Conservation (phyloP, 192 early-diverging fungal species). For the Cladochytrium replicatum region DNA sequence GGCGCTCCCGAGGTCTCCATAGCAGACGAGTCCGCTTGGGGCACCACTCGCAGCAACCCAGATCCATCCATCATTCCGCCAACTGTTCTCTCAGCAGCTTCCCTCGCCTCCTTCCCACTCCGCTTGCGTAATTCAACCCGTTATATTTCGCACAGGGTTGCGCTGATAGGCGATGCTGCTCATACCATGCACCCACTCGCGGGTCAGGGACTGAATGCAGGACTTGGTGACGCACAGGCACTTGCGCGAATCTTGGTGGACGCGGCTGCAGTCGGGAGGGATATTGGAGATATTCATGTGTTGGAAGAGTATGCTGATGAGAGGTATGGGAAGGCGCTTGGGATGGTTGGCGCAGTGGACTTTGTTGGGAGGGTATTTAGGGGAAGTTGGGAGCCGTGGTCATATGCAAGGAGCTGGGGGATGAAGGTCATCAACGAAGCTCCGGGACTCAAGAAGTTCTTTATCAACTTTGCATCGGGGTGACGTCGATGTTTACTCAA, state of each 20-base stretch:
- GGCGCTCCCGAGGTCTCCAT: slow-evolving; percentile 36
- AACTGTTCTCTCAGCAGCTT: slow-evolving; percentile 50
- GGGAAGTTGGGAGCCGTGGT: no score
- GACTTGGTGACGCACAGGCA: slow-evolving; percentile 71
- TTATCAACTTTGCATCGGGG: no score
- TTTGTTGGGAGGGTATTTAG: slow-evolving; percentile 70
- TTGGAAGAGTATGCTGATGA: slow-evolving; percentile 68
- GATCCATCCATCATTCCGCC: slow-evolving; percentile 27
- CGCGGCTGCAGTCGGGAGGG: slow-evolving; percentile 61
- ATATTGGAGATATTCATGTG: slow-evolving; percentile 68
- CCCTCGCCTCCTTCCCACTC: slow-evolving; percentile 74
- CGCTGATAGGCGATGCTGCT: slow-evolving; percentile 89
- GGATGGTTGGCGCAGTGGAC: slow-evolving; percentile 78
- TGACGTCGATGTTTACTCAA: no score
- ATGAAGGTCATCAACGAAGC: no score
- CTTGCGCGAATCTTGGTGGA: slow-evolving; percentile 52
- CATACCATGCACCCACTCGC: slow-evolving; percentile 93
- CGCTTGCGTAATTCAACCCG: slow-evolving; percentile 67
- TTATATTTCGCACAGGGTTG: slow-evolving; percentile 68
- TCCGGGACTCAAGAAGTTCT: no score
- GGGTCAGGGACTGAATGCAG: slow-evolving; percentile 94
- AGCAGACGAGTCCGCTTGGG: slow-evolving; percentile 57
- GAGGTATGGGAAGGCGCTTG: slow-evolving; percentile 71
- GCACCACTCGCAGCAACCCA: slow-evolving; percentile 25
- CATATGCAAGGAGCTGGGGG: no score